Percentiles rank a stretch among this genome's conserved stretches.
Conservation (phyloP, 2,329 filamentous ascomycete genomes). For the Pseudogymnoascus sp. region DNA sequence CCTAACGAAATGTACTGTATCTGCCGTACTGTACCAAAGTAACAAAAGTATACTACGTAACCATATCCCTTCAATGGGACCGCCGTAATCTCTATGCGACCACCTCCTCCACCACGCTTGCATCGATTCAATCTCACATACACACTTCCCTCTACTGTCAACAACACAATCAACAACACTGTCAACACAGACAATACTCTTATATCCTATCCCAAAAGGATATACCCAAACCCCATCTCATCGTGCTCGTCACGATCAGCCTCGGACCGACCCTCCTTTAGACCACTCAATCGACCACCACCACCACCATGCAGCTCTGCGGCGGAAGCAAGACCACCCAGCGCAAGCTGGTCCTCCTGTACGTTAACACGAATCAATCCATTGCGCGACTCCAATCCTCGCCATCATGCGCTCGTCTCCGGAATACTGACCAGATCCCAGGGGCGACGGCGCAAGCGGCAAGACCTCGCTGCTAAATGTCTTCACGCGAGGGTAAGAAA, state of each 20-base stretch:
- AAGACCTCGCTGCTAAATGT: slow-evolving; percentile 97
- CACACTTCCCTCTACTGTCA: not conserved
- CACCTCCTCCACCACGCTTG: not conserved
- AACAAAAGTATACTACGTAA: slow-evolving; percentile 7
- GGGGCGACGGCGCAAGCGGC: slow-evolving; percentile 90
- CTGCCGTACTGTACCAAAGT: slow-evolving; percentile 5
- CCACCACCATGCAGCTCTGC: slow-evolving; percentile 35
- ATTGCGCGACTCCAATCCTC: slow-evolving; percentile 5
- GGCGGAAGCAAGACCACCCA: slow-evolving; percentile 58
- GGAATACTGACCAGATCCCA: slow-evolving; percentile 31
- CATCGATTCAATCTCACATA: not conserved
- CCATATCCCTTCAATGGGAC: slow-evolving; percentile 5
- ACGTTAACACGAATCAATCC: slow-evolving; percentile 30
- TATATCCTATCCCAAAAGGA: not conserved
- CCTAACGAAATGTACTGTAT: not conserved
- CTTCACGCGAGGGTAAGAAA: slow-evolving; percentile 83
- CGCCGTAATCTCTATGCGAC: slow-evolving; percentile 3
- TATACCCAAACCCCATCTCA: not conserved
- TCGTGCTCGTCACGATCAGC: not conserved
- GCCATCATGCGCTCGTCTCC: slow-evolving; percentile 1
- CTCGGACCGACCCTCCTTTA: not conserved
- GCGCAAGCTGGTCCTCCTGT: slow-evolving; percentile 68
- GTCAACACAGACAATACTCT: too few species aligned
- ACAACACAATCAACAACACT: not conserved
- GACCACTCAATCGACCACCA: slow-evolving; percentile 22